Evolutionary conservation across 1,139 yeast genomes (phyloP).

Genomic region (Kodamaea anthophila): DNA sequence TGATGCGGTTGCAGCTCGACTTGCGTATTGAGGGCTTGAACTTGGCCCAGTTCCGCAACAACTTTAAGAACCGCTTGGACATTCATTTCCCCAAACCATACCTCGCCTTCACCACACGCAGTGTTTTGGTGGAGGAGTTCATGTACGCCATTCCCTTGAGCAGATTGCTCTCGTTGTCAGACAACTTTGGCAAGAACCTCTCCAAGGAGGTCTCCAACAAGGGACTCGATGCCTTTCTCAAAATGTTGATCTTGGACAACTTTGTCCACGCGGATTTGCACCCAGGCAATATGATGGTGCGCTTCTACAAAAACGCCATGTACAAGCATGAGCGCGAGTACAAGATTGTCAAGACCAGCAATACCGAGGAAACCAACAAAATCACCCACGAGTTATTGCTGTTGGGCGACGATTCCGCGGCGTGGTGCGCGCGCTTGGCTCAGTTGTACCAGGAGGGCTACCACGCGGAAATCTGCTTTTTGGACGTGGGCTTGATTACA

Average conservation of each 20-base stretch:
- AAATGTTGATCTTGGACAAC: slow-evolving; percentile 88
- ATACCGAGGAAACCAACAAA: slow-evolving; percentile 42
- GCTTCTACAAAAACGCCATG: slow-evolving; percentile 55
- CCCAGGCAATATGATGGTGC: slow-evolving; percentile 89
- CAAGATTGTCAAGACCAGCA: slow-evolving; percentile 40
- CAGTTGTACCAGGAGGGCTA: slow-evolving; percentile 55
- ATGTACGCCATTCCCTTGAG: slow-evolving; percentile 81
- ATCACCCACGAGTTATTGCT: slow-evolving; percentile 43
- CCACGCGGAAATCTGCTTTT: slow-evolving; percentile 81
- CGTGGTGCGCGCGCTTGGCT: slow-evolving; percentile 48
- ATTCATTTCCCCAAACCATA: slow-evolving; percentile 81
- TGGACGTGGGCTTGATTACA: slow-evolving; percentile 91
- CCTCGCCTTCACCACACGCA: slow-evolving; percentile 56
- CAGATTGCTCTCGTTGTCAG: slow-evolving; percentile 42
- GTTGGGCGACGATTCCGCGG: slow-evolving; percentile 31
- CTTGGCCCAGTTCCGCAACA: slow-evolving; percentile 58
- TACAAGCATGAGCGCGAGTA: slow-evolving; percentile 42
- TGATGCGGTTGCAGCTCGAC: slow-evolving; percentile 88
- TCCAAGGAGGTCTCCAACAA: slow-evolving; percentile 79
- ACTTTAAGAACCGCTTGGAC: slow-evolving; percentile 53
- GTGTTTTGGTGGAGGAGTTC: slow-evolving; percentile 80
- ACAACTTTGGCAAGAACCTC: slow-evolving; percentile 45
- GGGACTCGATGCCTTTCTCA: slow-evolving; percentile 83
- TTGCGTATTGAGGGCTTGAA: slow-evolving; percentile 85
- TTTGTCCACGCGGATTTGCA: slow-evolving; percentile 95